Conservation (phyloP, 129 eudicot genomes). For the Saussurea involucrata region DNA sequence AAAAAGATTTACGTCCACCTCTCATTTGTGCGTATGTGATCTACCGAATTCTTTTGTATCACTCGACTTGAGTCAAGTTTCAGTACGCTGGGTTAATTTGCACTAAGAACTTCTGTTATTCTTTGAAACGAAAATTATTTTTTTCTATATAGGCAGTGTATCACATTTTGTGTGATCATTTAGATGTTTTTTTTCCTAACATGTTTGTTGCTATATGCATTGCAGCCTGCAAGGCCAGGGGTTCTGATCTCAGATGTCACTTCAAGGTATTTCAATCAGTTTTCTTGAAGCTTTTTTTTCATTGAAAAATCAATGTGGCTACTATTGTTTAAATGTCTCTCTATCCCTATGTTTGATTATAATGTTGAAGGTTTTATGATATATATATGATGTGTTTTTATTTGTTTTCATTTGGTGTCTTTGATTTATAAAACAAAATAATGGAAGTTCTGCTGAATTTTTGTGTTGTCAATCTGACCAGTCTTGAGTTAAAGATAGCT, state of each 20-base stretch:
- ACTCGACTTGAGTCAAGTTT: too few relatives aligned
- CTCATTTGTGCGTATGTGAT: too few relatives aligned
- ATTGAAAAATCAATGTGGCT: background rate
- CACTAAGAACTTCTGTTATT: background rate
- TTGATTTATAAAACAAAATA: too few relatives aligned
- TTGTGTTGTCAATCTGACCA: background rate
- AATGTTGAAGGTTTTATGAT: background rate
- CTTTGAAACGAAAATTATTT: too few relatives aligned
- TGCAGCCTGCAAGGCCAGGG: slow-evolving; percentile 70
- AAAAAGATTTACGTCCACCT: too few relatives aligned
- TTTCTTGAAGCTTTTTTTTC: background rate
- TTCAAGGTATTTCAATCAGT: slow-evolving; percentile 38
- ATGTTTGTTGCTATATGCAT: background rate
- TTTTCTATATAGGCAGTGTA: background rate
- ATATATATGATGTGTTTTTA: too few relatives aligned
- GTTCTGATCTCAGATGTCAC: slow-evolving; percentile 54
- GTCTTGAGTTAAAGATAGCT: background rate
- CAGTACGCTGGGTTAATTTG: background rate
- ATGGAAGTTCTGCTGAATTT: too few relatives aligned
- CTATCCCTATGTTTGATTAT: background rate
- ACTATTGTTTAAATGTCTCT: background rate
- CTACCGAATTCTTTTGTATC: too few relatives aligned
- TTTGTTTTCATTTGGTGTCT: too few relatives aligned
- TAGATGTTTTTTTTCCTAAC: background rate
- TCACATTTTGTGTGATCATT: background rate